phyloP scores from a whole-genome alignment of 257 asterid species.

The Forsythia suspensa region DNA sequence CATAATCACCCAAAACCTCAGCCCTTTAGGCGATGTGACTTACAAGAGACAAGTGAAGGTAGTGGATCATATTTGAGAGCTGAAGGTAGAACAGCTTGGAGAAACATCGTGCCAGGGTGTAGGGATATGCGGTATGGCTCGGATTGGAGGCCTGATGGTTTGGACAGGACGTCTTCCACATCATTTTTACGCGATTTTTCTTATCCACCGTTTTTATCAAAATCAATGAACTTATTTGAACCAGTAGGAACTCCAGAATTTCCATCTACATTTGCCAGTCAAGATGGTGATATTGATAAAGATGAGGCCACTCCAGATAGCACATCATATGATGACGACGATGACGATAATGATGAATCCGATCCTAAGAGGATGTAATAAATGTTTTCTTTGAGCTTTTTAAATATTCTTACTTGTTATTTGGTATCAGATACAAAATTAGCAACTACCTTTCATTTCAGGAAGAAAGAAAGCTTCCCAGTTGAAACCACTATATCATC shows the following conservation, averaged over 20 bases:
- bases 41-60: slow-evolving; percentile 31
- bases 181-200: slow-evolving; percentile 20
- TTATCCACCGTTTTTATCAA: background rate
- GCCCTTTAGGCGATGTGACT: slow-evolving; percentile 32
- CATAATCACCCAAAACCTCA: slow-evolving; percentile 71
- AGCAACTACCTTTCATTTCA: slow-evolving; percentile 16
- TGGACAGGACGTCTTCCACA: slow-evolving; percentile 29
- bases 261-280: slow-evolving; percentile 29
- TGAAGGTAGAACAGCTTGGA: slow-evolving; percentile 26
- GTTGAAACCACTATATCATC: slow-evolving; percentile 42
- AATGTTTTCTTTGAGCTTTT: background rate
- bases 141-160: slow-evolving; percentile 34
- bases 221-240: slow-evolving; percentile 23
- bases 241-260: slow-evolving; percentile 33
- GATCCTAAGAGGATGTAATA: slow-evolving; percentile 63
- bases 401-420: background rate
- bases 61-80: slow-evolving; percentile 20
- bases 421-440: background rate
- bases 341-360: slow-evolving; percentile 41
- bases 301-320: slow-evolving; percentile 47
- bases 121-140: slow-evolving; percentile 18
- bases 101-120: slow-evolving; percentile 6
- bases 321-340: slow-evolving; percentile 46
- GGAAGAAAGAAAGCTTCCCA: slow-evolving; percentile 56
- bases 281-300: slow-evolving; percentile 38